Evolutionary conservation across 345 rosid genomes (phyloP), one percentile per base, ranked within the genome.

Genomic region (Eucalyptus marginata): DNA sequence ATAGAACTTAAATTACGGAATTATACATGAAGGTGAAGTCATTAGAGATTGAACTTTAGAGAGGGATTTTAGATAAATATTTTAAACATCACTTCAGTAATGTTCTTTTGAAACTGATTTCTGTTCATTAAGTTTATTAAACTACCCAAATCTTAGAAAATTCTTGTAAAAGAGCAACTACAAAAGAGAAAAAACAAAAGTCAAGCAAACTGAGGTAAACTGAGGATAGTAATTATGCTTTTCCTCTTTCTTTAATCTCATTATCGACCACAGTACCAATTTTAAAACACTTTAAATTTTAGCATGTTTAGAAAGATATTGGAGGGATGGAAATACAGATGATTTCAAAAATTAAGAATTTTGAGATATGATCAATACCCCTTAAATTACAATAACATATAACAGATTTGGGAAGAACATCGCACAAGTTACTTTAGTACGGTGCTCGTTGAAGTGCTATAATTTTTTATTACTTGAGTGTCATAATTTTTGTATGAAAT

Each of bases 371-470:
- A 0, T 27, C 31, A 12, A 15, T 59, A 12, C 8, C 31, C 7
- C 31, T 59, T 27, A 59, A 59, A 59, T 64, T 29, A 64, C 71
- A 64, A 62, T 8, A 5, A 5, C 27, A 3, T 56, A 20, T 4
- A 9, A 54, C 2, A 59, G 2, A 59, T 25, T 59, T 51, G 22
- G 15, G 62, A 56, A 56, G 6, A 56, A 24, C 3, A 24, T 4
- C 4, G 2, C 27, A 56, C 1, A 1, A 10, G 12, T 56, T 56
- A 22, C 13, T 56, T 56, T 56, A 2, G 3, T 56, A 22, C 6
- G 6, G 1, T 1, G 0, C 13, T 56, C 1, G 0, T 24, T 56
- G 27, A 56, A 9, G 27, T 9, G 13, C 29, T 4, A 56, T 56
- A 56, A 56, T 4, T 4, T 56, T 56, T 22, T 20, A 22, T 22